phyloP scores from a whole-genome alignment of 177 flowering plant species.

The Vitis hybrid region DNA sequence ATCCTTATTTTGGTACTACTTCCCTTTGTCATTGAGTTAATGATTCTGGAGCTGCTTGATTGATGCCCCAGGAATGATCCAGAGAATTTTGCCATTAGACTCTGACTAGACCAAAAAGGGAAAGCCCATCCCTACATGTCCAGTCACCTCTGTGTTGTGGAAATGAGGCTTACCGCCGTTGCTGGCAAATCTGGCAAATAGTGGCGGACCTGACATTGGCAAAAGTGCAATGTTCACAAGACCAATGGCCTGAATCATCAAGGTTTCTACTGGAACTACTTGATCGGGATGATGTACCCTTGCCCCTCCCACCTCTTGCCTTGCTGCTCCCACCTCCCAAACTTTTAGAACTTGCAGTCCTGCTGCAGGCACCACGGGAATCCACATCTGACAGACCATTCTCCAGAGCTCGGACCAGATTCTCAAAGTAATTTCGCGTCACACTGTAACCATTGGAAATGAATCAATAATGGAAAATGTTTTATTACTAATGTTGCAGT shows the following conservation, averaged over 20 bases:
- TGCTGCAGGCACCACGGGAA: slow-evolving; percentile 42
- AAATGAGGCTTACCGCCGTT: slow-evolving; percentile 12
- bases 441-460: slow-evolving; percentile 25
- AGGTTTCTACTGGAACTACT: slow-evolving; percentile 36
- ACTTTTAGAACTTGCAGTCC: slow-evolving; percentile 39
- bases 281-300: slow-evolving; percentile 39
- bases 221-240: slow-evolving; percentile 65
- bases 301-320: slow-evolving; percentile 45
- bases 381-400: slow-evolving; percentile 45
- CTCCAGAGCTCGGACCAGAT: slow-evolving; percentile 49
- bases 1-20: neutral
- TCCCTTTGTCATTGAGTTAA: neutral
- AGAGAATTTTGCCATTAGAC: neutral
- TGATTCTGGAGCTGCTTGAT: neutral
- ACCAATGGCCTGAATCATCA: slow-evolving; percentile 59
- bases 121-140: neutral
- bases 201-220: slow-evolving; percentile 44
- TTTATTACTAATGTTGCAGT: no score
- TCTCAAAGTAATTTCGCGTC: slow-evolving; percentile 54
- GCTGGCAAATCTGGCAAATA: slow-evolving; percentile 47
- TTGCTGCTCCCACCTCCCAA: slow-evolving; percentile 42
- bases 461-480: neutral
- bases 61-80: neutral
- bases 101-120: neutral
- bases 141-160: neutral